Evolutionary conservation across 1,139 yeast species (phyloP).

Genomic region (Pichia sp.): DNA sequence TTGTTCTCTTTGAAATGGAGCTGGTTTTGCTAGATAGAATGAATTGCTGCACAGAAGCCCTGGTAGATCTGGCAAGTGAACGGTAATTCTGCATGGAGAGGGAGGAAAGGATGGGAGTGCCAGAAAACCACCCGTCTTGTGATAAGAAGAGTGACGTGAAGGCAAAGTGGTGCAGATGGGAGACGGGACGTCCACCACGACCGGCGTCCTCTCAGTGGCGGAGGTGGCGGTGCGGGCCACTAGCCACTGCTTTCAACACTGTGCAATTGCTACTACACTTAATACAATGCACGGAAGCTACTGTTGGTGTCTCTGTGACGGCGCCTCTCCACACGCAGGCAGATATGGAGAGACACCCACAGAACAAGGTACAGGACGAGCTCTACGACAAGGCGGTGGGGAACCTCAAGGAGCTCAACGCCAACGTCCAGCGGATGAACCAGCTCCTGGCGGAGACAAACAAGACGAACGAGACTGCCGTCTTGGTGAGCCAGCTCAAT

Average conservation of each 20-base stretch:
- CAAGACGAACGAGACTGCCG: conserved; percentile 67
- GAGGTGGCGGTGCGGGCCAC: too few species aligned
- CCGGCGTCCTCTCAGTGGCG: too few species aligned
- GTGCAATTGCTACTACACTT: too few species aligned
- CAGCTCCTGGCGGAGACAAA: conserved; percentile 57
- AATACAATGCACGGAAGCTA: too few species aligned
- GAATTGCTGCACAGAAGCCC: background rate
- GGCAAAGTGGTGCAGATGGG: too few species aligned
- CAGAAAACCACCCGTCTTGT: too few species aligned
- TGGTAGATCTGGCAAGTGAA: background rate
- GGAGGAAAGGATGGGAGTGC: too few species aligned
- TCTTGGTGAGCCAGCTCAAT: conserved; percentile 64
- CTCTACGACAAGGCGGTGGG: conserved; percentile 72
- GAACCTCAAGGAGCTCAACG: conserved; percentile 44
- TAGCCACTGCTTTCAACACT: too few species aligned
- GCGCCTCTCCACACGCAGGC: too few species aligned
- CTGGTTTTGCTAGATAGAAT: background rate
- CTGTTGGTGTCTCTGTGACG: background rate
- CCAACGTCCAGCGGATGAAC: conserved; percentile 43
- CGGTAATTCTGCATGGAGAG: background rate
- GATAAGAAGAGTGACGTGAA: background rate
- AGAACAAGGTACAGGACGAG: conserved; percentile 82
- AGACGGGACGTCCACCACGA: too few species aligned
- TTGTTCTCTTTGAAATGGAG: conserved; percentile 8
- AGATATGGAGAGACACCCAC: conserved; percentile 54